These are phyloP conservation scores for Mycena capillaripes DNA, from an alignment of 768 basidiomycete species.

Conservation along the genomic window DNA sequence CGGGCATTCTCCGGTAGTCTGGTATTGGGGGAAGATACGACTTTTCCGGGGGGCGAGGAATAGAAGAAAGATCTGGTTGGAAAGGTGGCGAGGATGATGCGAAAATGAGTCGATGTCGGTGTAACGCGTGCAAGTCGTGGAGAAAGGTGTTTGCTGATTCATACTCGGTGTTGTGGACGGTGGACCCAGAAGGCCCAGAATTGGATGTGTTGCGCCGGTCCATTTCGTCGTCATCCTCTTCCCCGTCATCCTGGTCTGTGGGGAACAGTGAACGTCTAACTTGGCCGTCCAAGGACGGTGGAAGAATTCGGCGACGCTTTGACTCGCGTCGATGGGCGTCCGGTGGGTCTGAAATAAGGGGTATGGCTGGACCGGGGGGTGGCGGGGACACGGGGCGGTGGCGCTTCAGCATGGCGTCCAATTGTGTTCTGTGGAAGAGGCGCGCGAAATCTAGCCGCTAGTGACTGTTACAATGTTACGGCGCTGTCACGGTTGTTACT, in stretches of 20 bases:
- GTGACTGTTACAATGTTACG: no score
- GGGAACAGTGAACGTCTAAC: slow-evolving; percentile 47
- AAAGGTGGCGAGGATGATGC: slow-evolving; percentile 39
- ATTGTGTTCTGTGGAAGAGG: neutral
- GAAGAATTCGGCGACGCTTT: slow-evolving; percentile 69
- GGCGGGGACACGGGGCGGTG: slow-evolving; percentile 62
- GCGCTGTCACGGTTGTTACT: no score
- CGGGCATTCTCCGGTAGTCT: slow-evolving; percentile 3
- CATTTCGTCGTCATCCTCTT: slow-evolving; percentile 45
- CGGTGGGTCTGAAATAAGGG: slow-evolving; percentile 43
- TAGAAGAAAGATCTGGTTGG: neutral
- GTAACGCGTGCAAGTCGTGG: slow-evolving; percentile 77
- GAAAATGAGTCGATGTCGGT: slow-evolving; percentile 73
- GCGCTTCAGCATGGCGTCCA: slow-evolving; percentile 68
- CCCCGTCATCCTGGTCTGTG: slow-evolving; percentile 51
- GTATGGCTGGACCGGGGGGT: slow-evolving; percentile 46
- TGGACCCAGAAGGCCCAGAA: slow-evolving; percentile 16
- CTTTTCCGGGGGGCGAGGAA: neutral
- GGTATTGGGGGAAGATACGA: slow-evolving; percentile 11
- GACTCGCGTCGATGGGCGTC: slow-evolving; percentile 46
- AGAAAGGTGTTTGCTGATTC: slow-evolving; percentile 74
- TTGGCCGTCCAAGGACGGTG: slow-evolving; percentile 68
- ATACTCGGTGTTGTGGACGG: slow-evolving; percentile 59
- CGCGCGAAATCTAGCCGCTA: neutral
- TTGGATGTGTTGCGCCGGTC: slow-evolving; percentile 24